Evolutionary conservation across 2,329 filamentous ascomycete genomes (phyloP), one percentile per base, ranked within the genome.

Genomic region (Chrysoporthe deuterocubensis): DNA sequence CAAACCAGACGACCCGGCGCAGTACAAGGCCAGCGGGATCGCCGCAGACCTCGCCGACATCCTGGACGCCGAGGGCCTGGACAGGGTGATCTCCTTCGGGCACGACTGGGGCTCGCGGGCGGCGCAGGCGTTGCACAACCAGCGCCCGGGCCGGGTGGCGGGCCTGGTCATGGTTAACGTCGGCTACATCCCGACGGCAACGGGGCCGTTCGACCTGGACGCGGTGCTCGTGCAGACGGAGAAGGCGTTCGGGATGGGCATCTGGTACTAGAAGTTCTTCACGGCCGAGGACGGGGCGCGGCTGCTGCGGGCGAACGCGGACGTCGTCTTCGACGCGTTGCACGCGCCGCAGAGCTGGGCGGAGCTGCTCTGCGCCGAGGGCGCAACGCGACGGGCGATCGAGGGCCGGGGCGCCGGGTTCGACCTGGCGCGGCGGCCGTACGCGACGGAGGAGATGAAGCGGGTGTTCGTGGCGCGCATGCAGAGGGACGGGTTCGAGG

Each of bases 91-190:
- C 65, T 76, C 80, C 3, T 75, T 84, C 43, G 84, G 83, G 56
- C 83, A 85, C 69, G 83, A 86, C 72, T 85, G 82, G 83, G 84
- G 84, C 50, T 78, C 78, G 18, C 69, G 65, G 8, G 69, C 81
- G 13, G 78, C 79, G 0, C 77, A 80, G 64, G 77, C 81, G 16
- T 68, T 83, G 16, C 83, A 80, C 71, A 76, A 81, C 60, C 80
- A 78, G 69, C 72, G 81, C 64, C 80, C 78, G 0, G 73, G 79
- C 2, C 77, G 81, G 14, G 78, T 83, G 6, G 60, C 72, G 4
- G 82, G 79, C n/a, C 71, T 85, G 1, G 72, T 79, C 7, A 75
- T 83, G 68, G 66, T 84, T 21, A 83, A 80, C 66, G 76, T 82
- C 4, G 69, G 78, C 11, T 85, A 85, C 73, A 67, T 71, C 11